Evolutionary conservation across 441 rosid species (phyloP), one percentile per base, ranked within the genome.

Genomic region (Sinapis alba): DNA sequence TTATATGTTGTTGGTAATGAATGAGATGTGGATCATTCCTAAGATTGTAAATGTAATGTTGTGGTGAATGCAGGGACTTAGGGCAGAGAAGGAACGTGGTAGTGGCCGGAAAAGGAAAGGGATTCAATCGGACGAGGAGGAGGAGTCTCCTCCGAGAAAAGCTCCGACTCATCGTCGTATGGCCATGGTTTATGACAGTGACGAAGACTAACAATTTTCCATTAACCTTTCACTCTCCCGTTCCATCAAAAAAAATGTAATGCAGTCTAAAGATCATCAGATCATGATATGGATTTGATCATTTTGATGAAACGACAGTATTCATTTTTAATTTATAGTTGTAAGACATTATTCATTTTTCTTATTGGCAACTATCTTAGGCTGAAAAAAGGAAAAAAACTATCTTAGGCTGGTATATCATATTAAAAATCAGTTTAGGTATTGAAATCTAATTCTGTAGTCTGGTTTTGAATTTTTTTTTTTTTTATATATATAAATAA

Each of bases 171-270:
- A 88, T 68, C 88, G 93, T 2, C 84, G 93, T 56, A 84, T 84
- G 91, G 86, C 97, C 27, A 89, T 91, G 75, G 86, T 89, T 77
- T 86, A 82, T 61, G 94, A 91, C 63, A 89, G 97, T 72, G 94
- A 91, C 23, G 97, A 91, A 71, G 93, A 91, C 24, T 88, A 81
- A 59, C n/a, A 4, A 15, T 9, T 18, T 61, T 61, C 45, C 4
- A 34, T 83, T 2, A 85, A 84, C 61, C 84, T 84, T 15, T 82
- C 88, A 4, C 91, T 88, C 18, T 23, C 34, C 63, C 27, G n/a
- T 32, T 56, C 43, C 20, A 10, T 56, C 65, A 5, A 5, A 28
- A 28, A 6, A 28, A 28, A 6, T 28, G 34, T 28, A 28, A 28
- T 28, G 34, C 34, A 28, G 34, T 28, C n/a, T n/a, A 28, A 6